These are phyloP conservation scores for Atkinsonella hypoxylon DNA, from an alignment of 2,329 filamentous ascomycete genomes.

Conservation along the genomic window DNA sequence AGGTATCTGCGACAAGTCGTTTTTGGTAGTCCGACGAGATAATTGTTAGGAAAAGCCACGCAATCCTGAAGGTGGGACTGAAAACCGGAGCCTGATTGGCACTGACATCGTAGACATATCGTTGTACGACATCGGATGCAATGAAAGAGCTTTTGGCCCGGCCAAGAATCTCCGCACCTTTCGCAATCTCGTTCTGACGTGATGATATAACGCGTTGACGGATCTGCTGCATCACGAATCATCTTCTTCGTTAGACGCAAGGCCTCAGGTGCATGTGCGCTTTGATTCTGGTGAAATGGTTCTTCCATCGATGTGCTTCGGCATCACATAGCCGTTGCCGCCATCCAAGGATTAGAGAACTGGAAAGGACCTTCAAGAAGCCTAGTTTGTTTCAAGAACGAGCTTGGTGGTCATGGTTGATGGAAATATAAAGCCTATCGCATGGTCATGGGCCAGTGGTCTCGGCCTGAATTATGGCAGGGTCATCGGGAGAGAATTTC, in stretches of 20 bases:
- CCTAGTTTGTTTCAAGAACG: too few species aligned
- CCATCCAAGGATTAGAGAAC: too few species aligned
- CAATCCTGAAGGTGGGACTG: constrained; percentile 3
- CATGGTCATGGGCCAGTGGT: too few species aligned
- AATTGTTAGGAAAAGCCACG: constrained; percentile 1
- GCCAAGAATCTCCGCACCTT: not conserved
- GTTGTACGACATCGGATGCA: constrained; percentile 2
- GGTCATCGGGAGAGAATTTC: too few species aligned
- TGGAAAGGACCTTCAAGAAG: too few species aligned
- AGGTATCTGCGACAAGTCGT: not conserved
- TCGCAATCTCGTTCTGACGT: not conserved
- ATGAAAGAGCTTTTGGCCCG: not conserved
- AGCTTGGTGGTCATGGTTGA: too few species aligned
- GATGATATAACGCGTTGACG: not conserved
- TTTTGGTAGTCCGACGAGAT: not conserved
- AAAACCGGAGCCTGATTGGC: not conserved
- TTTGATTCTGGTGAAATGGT: too few species aligned
- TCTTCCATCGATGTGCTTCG: too few species aligned
- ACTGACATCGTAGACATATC: constrained; percentile 2
- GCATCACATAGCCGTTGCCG: too few species aligned
- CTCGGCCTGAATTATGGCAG: too few species aligned
- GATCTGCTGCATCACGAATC: not conserved
- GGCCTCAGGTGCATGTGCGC: too few species aligned
- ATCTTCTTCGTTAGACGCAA: not conserved
- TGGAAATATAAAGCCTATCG: too few species aligned